These are phyloP conservation scores for Lentinula novae-zelandiae DNA, from an alignment of 1,284 basidiomycete species.

Conservation along the genomic window DNA sequence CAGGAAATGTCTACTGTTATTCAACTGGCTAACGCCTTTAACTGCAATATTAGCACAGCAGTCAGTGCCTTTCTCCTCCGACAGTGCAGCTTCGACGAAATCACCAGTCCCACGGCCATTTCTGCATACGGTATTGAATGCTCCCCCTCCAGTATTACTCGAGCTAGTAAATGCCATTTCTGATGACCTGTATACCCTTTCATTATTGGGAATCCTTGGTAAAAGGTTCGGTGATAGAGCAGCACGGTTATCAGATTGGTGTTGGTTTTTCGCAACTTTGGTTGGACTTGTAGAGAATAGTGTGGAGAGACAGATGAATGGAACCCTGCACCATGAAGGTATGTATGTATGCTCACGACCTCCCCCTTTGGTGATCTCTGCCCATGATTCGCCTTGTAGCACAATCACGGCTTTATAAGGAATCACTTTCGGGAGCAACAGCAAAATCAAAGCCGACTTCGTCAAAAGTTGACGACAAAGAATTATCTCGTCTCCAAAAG, in stretches of 20 bases:
- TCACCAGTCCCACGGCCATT: conserved; percentile 42
- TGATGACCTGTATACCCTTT: conserved; percentile 73
- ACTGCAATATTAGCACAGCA: conserved; percentile 65
- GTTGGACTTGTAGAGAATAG: conserved; percentile 78
- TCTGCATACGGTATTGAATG: conserved; percentile 67
- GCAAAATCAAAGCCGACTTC: conserved; percentile 60
- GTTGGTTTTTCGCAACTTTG: conserved; percentile 75
- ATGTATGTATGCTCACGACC: conserved; percentile 24
- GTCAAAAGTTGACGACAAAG: conserved; percentile 64
- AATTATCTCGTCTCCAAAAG: conserved; percentile 59
- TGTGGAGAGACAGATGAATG: conserved; percentile 68
- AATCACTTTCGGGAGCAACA: conserved; percentile 70
- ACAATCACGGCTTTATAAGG: conserved; percentile 65
- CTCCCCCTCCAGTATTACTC: conserved; percentile 78
- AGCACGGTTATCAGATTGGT: conserved; percentile 74
- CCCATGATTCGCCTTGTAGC: conserved; percentile 35
- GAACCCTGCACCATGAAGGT: conserved; percentile 60
- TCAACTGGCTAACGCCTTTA: conserved; percentile 77
- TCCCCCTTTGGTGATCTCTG: conserved; percentile 1
- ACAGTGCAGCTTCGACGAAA: conserved; percentile 31
- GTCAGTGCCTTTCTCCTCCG: conserved; percentile 51
- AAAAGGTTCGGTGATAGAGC: conserved; percentile 62
- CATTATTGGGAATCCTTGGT: conserved; percentile 64
- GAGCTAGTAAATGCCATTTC: conserved; percentile 70
- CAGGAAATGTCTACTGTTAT: conserved; percentile 75